Conservation (phyloP, 2,329 filamentous ascomycete genomes). For the Dothistroma septosporum region DNA sequence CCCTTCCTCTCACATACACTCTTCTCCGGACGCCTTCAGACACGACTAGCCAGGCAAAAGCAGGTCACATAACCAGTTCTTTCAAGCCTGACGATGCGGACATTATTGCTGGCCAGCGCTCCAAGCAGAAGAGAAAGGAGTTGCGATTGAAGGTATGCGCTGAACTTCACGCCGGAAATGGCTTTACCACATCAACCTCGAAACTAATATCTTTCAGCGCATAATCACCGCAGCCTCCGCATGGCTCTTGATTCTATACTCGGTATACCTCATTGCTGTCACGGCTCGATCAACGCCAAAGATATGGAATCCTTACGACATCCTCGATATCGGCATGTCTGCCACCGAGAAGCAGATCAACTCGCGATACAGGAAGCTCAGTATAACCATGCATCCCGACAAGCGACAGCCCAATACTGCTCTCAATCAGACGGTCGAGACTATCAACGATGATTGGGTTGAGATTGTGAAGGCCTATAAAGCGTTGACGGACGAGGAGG, state of each 20-base stretch:
- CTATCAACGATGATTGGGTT: conserved; percentile 82
- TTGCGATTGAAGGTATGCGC: conserved; percentile 48
- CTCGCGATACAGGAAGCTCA: conserved; percentile 80
- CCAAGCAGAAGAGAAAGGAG: conserved; percentile 84
- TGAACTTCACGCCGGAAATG: no score
- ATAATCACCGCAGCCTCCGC: conserved; percentile 70
- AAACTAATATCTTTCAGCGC: conserved; percentile 49
- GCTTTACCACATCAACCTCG: no score
- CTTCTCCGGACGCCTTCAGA: conserved; percentile 72
- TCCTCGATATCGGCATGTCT: conserved; percentile 79
- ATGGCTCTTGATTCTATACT: conserved; percentile 80
- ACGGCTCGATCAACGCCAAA: conserved; percentile 68
- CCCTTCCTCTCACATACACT: conserved; percentile 83
- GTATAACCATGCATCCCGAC: conserved; percentile 85
- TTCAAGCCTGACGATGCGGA: conserved; percentile 80
- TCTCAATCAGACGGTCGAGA: conserved; percentile 85
- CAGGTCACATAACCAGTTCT: conserved; percentile 74
- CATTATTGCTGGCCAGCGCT: conserved; percentile 75
- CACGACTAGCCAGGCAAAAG: conserved; percentile 67
- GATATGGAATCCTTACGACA: conserved; percentile 96
- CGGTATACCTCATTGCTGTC: conserved; percentile 84
- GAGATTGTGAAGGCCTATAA: conserved; percentile 98
- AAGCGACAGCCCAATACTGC: conserved; percentile 77
- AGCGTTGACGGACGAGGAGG: conserved; percentile 91
- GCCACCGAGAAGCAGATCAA: conserved; percentile 88